These are phyloP conservation scores for Termitomyces sp. DNA, from an alignment of 768 basidiomycete genomes.

Conservation along the genomic window DNA sequence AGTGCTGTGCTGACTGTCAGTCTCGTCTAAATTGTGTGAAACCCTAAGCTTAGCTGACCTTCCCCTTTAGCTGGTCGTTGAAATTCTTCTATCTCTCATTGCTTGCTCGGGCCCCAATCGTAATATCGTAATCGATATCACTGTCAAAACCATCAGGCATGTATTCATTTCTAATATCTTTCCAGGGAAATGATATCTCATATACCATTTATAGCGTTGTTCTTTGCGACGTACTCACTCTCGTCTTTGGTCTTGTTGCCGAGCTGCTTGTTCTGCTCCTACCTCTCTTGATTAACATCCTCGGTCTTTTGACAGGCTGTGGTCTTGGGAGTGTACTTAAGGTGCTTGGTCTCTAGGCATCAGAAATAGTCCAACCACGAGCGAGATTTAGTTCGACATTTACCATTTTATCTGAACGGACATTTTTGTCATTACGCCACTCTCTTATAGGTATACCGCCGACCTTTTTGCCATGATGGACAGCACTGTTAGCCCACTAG, in stretches of 20 bases:
- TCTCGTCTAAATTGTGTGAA: background rate
- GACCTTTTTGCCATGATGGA: background rate
- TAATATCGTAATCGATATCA: background rate
- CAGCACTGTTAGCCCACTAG: background rate
- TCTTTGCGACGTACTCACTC: background rate
- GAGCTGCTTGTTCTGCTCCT: background rate
- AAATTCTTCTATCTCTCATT: background rate
- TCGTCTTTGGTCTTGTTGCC: background rate
- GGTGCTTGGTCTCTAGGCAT: background rate
- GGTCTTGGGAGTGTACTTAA: constrained; percentile 1
- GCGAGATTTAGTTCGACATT: too few relatives aligned
- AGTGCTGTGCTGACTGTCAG: background rate
- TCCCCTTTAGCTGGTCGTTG: background rate
- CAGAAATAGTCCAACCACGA: background rate
- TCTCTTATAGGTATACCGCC: background rate
- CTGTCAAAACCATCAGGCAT: background rate
- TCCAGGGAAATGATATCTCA: background rate
- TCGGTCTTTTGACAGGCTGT: background rate
- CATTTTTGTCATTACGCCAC: background rate
- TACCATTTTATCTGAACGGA: background rate
- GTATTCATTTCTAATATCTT: background rate
- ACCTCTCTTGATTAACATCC: background rate
- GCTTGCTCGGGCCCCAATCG: background rate
- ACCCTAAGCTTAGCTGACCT: background rate
- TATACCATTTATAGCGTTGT: background rate